Conservation (phyloP, 805 yeast species). For the Candida corydali region DNA sequence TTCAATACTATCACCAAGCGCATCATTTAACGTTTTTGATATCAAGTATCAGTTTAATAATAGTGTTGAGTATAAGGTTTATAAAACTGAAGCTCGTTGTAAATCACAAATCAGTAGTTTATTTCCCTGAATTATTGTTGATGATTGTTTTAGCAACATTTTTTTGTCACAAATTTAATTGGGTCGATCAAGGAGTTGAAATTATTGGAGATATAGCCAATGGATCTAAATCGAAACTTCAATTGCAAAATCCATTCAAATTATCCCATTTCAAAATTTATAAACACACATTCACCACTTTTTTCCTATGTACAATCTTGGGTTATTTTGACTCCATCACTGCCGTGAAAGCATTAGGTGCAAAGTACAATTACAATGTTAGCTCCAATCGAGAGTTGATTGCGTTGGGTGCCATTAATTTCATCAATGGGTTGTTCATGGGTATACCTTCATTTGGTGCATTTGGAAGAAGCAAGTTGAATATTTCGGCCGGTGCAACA, state of each 20-base stretch:
- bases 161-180: slow-evolving; percentile 20
- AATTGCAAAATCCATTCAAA: slow-evolving; percentile 20
- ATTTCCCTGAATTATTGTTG: slow-evolving; percentile 28
- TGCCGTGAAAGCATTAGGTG: slow-evolving; percentile 28
- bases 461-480: slow-evolving; percentile 31
- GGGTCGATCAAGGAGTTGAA: slow-evolving; percentile 24
- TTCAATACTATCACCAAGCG: slow-evolving; percentile 9
- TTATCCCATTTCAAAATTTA: slow-evolving; percentile 16
- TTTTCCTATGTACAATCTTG: slow-evolving; percentile 28
- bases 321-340: slow-evolving; percentile 35
- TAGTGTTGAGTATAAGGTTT: slow-evolving; percentile 19
- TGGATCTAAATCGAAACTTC: not conserved
- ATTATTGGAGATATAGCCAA: slow-evolving; percentile 26
- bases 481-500: slow-evolving; percentile 43
- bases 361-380: slow-evolving; percentile 28
- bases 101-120: slow-evolving; percentile 18
- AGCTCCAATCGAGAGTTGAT: slow-evolving; percentile 30
- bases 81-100: slow-evolving; percentile 16
- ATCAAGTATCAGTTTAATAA: slow-evolving; percentile 17
- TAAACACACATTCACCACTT: slow-evolving; percentile 22
- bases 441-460: slow-evolving; percentile 36
- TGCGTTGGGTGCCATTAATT: slow-evolving; percentile 28
- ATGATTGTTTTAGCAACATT: slow-evolving; percentile 28
- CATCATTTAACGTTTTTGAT: slow-evolving; percentile 16
- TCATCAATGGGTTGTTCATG: slow-evolving; percentile 24